Conservation (phyloP, 257 asterid genomes). For the Parsonsia alboflavescens region DNA sequence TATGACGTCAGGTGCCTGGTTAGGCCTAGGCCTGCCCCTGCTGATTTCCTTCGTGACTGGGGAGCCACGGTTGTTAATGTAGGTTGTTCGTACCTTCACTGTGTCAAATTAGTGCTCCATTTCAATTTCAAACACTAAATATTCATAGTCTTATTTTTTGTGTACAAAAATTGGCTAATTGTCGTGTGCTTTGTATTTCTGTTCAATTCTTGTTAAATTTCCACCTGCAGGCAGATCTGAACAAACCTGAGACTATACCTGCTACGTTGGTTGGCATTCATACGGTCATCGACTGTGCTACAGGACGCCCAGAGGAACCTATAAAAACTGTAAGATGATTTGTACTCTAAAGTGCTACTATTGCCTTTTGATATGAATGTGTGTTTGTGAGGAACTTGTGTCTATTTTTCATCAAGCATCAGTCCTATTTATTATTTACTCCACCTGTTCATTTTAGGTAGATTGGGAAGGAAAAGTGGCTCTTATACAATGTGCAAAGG, state of each 20-base stretch:
- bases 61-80: conserved; percentile 98
- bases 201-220: no score
- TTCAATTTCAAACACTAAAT: neutral
- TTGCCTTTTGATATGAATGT: neutral
- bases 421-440: conserved; percentile 24
- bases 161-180: no score
- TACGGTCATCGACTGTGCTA: conserved; percentile 94
- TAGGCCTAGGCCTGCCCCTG: conserved; percentile 96
- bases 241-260: conserved; percentile 95
- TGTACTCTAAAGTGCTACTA: conserved; percentile 1
- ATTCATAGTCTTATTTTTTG: neutral
- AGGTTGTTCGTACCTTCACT: conserved; percentile 5
- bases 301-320: conserved; percentile 99
- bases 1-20: conserved; percentile 95
- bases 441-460: conserved; percentile 58
- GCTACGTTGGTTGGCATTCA: conserved; percentile 94
- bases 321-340: conserved; percentile 62
- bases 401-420: conserved; percentile 5
- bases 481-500: conserved; percentile 96
- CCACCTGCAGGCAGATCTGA: conserved; percentile 97
- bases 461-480: conserved; percentile 99
- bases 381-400: neutral
- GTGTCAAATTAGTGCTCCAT: neutral
- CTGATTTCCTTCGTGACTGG: conserved; percentile 98
- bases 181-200: no score